Base-by-base conservation (phyloP, 805 yeast genomes). In the Pichia gijzeniarum region DNA sequence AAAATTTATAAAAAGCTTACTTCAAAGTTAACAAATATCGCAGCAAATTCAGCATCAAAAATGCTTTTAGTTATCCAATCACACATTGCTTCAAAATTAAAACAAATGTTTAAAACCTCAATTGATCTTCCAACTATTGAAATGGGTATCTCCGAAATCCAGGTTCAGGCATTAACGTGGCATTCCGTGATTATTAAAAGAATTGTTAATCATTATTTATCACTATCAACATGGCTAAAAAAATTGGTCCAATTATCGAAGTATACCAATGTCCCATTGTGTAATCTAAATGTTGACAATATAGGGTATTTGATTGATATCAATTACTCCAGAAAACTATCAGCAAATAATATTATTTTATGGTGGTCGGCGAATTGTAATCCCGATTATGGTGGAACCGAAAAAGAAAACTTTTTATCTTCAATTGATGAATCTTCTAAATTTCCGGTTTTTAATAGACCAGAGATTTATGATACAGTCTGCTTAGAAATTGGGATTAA, bases 341-440 rank as follows among this genome's bases (percentile, higher is more conserved):
- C 69, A 17, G 72, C 78, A 39, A 76, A 77, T 40, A 77, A 80
- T 48, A 76, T 85, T 35, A 82, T 91, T 5, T 67, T 95, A 27
- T 93, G 99, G 98, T 93, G 99, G 98, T 85, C 95, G 0, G 77
- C 81, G 3, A 71, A 72, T 17, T 85, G 91, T 1, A 63, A 74
- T 38, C 91, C 96, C 0, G 96, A 88, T 57, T 82, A 77, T 56
- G 97, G 96, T 27, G 96, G 95, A 1, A 58, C 68, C 36, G 90
- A 88, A 60, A 76, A 73, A 54, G 93, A 85, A 55, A 69, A 67
- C 9, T 52, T 69, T 19, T 50, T 68, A 10, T 59, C 68, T 19
- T 54, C 64, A 13, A 63, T 70, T 51, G 84, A 79, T 48, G 82
- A 80, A 43, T 67, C 64, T 31, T 66, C 81, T 37, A 79, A 77